Base-by-base conservation (phyloP, 352 stramenopile species). In the Phytophthora fragariae region DNA sequence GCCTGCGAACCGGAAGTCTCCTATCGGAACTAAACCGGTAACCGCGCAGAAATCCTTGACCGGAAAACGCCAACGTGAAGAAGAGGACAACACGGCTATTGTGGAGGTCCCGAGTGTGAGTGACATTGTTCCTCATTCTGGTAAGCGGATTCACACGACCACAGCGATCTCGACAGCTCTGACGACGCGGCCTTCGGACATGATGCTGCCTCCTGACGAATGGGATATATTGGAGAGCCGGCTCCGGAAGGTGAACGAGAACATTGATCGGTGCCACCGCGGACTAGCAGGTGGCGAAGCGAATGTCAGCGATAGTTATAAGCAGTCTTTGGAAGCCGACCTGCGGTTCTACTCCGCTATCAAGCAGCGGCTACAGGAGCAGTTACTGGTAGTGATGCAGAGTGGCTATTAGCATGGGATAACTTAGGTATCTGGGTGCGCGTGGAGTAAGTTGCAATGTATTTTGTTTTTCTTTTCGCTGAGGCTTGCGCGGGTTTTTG, bases 261-360 rank as follows among this genome's bases (percentile, higher is more conserved):
- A 84, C 39, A 87, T 93, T 14, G 85, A 90, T 57, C 82, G 83
- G 44, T 91, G 83, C 52, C 84, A 91, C 54, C 79, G 76, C 24
- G 77, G 73, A 3, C 68, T 93, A 19, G 77, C 82, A 57, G 80
- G 78, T 49, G 55, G 73, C 27, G 85, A 90, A 44, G 78, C 55
- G 8, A 87, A 75, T 33, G 65, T 90, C 50, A 85, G 80, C 69
- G 81, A 86, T 31, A 81, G 68, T 58, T 85, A 93, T 52, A 85
- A 86, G 29, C 73, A 86, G 65, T 86, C 78, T 37, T 60, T 93
- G 57, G 85, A 93, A 53, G 74, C 75, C 12, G 85, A 93, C 62
- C 64, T 93, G 50, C 79, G 79, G 3, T 93, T 93, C 66, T 93
- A 91, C 72, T 82, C 81, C 1, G 82, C 83, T 47, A 93, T 93